Conservation (phyloP, 805 yeast species). For the Myxozyma lipomycoides region DNA sequence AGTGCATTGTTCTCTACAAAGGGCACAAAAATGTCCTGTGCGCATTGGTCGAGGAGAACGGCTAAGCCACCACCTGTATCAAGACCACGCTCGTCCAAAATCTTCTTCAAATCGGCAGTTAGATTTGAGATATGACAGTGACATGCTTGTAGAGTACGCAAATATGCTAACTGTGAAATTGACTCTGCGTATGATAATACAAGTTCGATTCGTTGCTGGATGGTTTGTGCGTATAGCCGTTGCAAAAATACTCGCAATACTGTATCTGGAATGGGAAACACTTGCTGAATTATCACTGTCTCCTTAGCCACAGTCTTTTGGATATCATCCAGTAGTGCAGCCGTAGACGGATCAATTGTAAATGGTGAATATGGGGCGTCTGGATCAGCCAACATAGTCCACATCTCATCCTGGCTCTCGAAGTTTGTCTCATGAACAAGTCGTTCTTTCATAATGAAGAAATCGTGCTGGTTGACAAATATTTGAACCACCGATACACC, state of each 20-base stretch:
- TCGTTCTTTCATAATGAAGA: constrained; percentile 52
- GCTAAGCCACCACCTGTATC: constrained; percentile 44
- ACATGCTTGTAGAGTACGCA: constrained; percentile 68
- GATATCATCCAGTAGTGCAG: constrained; percentile 52
- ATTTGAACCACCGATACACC: constrained; percentile 78
- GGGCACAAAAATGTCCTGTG: constrained; percentile 67
- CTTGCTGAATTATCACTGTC: constrained; percentile 65
- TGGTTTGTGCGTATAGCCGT: constrained; percentile 69
- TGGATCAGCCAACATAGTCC: constrained; percentile 63
- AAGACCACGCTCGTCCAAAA: constrained; percentile 40
- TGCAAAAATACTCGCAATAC: constrained; percentile 70
- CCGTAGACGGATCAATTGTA: constrained; percentile 46
- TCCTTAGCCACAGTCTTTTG: constrained; percentile 63
- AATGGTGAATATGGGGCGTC: constrained; percentile 46
- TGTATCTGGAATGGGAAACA: constrained; percentile 62
- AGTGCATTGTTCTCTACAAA: constrained; percentile 64
- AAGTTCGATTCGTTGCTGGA: constrained; percentile 45
- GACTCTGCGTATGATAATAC: constrained; percentile 61
- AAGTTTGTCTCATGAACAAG: constrained; percentile 37
- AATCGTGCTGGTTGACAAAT: constrained; percentile 74
- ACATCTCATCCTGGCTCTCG: constrained; percentile 38
- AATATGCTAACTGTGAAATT: constrained; percentile 63
- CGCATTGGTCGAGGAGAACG: constrained; percentile 61
- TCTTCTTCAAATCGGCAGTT: constrained; percentile 61
- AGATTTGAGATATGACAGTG: constrained; percentile 56